Conservation (phyloP, 225 moss, liverwort and hornwort species). For the Rhytidiadelphus loreus region DNA sequence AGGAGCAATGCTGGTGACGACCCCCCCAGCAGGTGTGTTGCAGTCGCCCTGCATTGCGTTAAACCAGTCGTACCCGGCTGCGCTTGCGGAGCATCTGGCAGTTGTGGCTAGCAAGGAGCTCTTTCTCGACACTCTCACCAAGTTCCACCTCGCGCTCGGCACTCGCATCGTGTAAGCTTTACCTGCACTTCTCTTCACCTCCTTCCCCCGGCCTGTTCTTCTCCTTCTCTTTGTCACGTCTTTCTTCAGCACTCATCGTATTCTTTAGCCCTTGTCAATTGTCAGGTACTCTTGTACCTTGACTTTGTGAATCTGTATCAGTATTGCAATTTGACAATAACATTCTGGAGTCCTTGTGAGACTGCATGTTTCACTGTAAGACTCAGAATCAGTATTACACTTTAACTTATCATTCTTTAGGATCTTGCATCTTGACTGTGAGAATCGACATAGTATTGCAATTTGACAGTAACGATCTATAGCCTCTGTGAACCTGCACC, state of each 20-base stretch:
- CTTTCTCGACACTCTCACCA: slow-evolving; percentile 33
- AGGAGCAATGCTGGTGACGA: neutral
- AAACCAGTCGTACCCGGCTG: slow-evolving; percentile 17
- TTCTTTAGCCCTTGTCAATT: neutral
- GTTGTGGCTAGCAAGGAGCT: slow-evolving; percentile 33
- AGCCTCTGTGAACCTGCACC: neutral
- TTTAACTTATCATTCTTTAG: neutral
- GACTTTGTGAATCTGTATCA: neutral
- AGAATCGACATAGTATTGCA: neutral
- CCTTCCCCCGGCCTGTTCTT: neutral
- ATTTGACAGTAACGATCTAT: neutral
- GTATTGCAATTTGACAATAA: neutral
- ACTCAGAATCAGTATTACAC: neutral
- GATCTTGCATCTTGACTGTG: neutral
- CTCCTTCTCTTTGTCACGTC: neutral
- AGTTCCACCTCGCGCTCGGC: slow-evolving; percentile 39
- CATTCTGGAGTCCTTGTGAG: neutral
- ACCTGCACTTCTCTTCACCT: neutral
- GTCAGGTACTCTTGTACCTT: neutral
- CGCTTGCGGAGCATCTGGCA: slow-evolving; percentile 28
- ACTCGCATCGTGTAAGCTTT: slow-evolving; percentile 35
- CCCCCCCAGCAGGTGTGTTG: neutral
- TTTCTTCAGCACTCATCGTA: neutral
- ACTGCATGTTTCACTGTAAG: neutral
- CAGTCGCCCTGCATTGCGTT: neutral